A percentile compares a stretch with the other conserved stretches of the same genome.
Evolutionary conservation across 2,329 filamentous ascomycete species (phyloP).

Genomic region (Lachnellula cervina): DNA sequence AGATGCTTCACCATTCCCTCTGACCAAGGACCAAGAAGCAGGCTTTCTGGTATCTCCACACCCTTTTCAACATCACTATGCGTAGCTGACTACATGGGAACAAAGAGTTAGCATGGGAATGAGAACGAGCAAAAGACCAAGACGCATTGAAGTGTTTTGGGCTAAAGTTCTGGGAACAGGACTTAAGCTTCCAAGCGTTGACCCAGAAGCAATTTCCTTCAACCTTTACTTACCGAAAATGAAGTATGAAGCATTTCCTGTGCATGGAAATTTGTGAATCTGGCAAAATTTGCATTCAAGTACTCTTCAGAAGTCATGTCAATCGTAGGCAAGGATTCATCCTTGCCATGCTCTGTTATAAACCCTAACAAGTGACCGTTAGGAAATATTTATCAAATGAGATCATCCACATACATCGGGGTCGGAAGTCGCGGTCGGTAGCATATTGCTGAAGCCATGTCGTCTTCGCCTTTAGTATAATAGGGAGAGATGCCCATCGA

Average conservation of each 20-base stretch:
- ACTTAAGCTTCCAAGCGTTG: too few relatives aligned
- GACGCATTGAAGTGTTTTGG: not conserved
- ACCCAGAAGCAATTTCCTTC: too few relatives aligned
- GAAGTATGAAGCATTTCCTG: not conserved
- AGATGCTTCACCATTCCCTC: conserved; percentile 23
- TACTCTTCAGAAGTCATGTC: conserved; percentile 8
- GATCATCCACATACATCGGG: conserved; percentile 9
- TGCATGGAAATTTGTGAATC: conserved; percentile 8
- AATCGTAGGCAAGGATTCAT: not conserved
- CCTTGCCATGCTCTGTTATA: conserved; percentile 6
- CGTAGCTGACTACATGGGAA: not conserved
- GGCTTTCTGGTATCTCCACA: conserved; percentile 25
- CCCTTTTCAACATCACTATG: conserved; percentile 12
- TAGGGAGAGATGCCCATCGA: conserved; percentile 25
- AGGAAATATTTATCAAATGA: not conserved
- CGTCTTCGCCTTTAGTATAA: conserved; percentile 23
- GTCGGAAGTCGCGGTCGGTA: conserved; percentile 2
- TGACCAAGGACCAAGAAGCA: conserved; percentile 30
- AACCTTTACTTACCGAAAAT: not conserved
- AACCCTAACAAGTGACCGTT: not conserved
- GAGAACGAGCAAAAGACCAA: not conserved
- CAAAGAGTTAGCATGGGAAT: not conserved
- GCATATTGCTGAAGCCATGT: conserved; percentile 19
- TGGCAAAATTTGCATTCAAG: conserved; percentile 16
- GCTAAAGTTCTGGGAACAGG: too few relatives aligned